Conservation (phyloP, 495 filamentous ascomycete species). For the Endocarpon pusillum region DNA sequence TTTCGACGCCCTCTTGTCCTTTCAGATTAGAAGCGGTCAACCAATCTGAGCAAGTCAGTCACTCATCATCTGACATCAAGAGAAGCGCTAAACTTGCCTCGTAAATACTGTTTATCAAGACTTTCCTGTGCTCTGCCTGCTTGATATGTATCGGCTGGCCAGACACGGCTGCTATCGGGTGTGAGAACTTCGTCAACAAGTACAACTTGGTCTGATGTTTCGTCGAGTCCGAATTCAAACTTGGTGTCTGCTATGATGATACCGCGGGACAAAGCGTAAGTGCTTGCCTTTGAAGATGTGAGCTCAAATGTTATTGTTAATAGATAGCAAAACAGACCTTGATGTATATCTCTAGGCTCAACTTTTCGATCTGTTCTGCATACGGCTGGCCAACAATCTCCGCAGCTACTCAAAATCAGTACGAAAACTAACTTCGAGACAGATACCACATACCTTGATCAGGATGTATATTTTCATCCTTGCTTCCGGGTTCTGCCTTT, state of each 20-base stretch:
- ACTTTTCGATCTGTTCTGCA: conserved; percentile 54
- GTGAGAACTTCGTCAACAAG: conserved; percentile 88
- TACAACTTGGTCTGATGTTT: conserved; percentile 56
- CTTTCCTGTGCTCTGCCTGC: conserved; percentile 59
- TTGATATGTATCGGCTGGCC: conserved; percentile 58
- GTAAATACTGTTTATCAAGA: conserved; percentile 82
- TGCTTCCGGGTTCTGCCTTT: conserved; percentile 67
- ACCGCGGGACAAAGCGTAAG: conserved; percentile 58
- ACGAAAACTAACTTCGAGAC: conserved; percentile 4
- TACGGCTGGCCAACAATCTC: conserved; percentile 57
- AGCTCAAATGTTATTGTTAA: no score
- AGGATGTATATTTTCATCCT: conserved; percentile 85
- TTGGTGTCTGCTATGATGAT: conserved; percentile 89
- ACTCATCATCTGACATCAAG: conserved; percentile 3
- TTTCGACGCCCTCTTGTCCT: conserved; percentile 47
- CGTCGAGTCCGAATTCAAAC: conserved; percentile 68
- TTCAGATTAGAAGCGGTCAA: conserved; percentile 51
- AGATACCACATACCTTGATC: conserved; percentile 32
- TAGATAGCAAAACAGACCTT: no score
- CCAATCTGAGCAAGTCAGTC: no score
- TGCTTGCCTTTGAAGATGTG: no score
- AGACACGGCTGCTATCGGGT: conserved; percentile 75
- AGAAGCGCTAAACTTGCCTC: conserved; percentile 64
- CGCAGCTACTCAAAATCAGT: conserved; percentile 25
- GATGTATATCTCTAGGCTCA: conserved; percentile 58